phyloP scores from a whole-genome alignment of 129 eudicot genomes.

The Smallanthus sonchifolius region DNA sequence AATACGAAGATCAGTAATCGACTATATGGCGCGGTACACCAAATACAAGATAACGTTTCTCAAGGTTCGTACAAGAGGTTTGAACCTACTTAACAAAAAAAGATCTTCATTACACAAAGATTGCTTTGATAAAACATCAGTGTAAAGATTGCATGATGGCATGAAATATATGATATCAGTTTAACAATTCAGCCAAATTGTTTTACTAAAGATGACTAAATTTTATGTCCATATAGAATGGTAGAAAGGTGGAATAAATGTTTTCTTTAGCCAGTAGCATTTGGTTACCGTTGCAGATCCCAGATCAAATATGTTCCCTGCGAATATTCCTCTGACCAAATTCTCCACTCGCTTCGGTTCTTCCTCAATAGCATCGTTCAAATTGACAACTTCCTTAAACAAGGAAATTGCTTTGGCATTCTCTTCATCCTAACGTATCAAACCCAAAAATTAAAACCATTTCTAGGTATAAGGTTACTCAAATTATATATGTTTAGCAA shows the following conservation, averaged over 20 bases:
- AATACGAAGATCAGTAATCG: neutral
- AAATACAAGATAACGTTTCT: neutral
- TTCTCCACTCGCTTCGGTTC: conserved; percentile 76
- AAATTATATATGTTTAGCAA: neutral
- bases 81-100: conserved; percentile 3
- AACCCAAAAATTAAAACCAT: conserved; percentile 5
- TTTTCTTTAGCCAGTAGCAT: neutral
- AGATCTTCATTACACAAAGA: neutral
- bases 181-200: neutral
- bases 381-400: conserved; percentile 65
- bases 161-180: neutral
- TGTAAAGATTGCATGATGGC: neutral
- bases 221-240: neutral
- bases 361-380: conserved; percentile 83
- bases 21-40: neutral
- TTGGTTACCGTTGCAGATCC: conserved; percentile 90
- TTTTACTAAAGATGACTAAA: neutral
- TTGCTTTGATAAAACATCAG: neutral
- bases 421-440: conserved; percentile 72
- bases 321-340: conserved; percentile 93
- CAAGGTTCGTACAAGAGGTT: neutral
- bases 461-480: neutral
- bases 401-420: conserved; percentile 94
- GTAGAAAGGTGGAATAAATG: conserved; percentile 2
- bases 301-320: conserved; percentile 97